Evolutionary conservation across 2,329 filamentous ascomycete genomes (phyloP).

Genomic region (Pseudogymnoascus sp.): DNA sequence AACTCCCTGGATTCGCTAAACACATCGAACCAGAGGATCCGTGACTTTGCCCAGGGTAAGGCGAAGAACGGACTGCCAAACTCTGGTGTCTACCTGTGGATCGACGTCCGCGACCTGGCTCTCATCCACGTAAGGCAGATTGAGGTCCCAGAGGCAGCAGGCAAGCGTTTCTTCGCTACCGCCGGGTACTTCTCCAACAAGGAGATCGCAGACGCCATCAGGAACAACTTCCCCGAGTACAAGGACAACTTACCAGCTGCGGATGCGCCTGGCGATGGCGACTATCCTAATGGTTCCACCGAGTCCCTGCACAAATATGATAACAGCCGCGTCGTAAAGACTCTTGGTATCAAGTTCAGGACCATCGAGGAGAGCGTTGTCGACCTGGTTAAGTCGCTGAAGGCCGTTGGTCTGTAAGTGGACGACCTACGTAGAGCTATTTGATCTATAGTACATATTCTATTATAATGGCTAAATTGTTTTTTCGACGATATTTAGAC

Average conservation of each 20-base stretch:
- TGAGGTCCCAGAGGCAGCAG: constrained; percentile 48
- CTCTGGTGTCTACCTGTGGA: constrained; percentile 53
- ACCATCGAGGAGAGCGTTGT: constrained; percentile 50
- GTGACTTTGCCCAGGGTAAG: constrained; percentile 56
- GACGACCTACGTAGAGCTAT: neutral
- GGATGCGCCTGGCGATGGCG: constrained; percentile 31
- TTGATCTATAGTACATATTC: neutral
- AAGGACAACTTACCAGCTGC: constrained; percentile 39
- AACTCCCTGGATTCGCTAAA: constrained; percentile 59
- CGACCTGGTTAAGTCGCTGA: constrained; percentile 46
- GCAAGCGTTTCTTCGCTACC: constrained; percentile 58
- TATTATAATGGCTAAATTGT: neutral
- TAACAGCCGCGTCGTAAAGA: constrained; percentile 45
- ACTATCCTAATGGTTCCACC: constrained; percentile 21
- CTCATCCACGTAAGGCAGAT: constrained; percentile 55
- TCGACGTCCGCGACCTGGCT: constrained; percentile 56
- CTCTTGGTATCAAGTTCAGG: constrained; percentile 55
- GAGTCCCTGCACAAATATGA: constrained; percentile 48
- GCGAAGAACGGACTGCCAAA: constrained; percentile 50
- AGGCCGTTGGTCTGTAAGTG: constrained; percentile 18
- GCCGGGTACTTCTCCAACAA: constrained; percentile 55
- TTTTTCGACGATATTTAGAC: neutral
- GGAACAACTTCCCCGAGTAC: constrained; percentile 47
- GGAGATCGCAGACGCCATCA: constrained; percentile 48
- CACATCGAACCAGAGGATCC: constrained; percentile 63